phyloP scores from a whole-genome alignment of 805 yeast genomes.

The Saccharomycopsis olivae region DNA sequence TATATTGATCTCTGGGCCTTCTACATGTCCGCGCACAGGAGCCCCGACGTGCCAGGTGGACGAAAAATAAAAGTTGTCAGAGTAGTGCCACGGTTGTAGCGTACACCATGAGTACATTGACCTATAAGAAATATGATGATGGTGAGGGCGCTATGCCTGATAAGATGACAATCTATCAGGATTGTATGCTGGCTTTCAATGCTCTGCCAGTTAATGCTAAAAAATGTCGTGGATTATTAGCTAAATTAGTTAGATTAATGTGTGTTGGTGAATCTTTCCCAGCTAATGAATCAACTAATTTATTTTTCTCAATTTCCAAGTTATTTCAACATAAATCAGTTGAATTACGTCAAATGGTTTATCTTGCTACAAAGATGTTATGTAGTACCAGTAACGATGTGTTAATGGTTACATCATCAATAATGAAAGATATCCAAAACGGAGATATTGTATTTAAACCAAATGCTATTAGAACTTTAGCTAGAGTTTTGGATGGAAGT shows the following conservation, averaged over 20 bases:
- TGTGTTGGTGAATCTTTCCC: slow-evolving; percentile 85
- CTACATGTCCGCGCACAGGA: too few species aligned
- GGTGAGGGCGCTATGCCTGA: slow-evolving; percentile 65
- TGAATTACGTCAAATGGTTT: slow-evolving; percentile 82
- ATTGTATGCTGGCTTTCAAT: slow-evolving; percentile 86
- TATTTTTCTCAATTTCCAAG: slow-evolving; percentile 90
- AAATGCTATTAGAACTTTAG: slow-evolving; percentile 85
- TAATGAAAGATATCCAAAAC: slow-evolving; percentile 94
- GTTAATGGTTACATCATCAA: slow-evolving; percentile 94
- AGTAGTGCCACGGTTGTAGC: too few species aligned
- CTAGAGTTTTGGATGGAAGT: slow-evolving; percentile 79
- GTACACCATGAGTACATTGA: slow-evolving; percentile 11
- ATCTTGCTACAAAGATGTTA: slow-evolving; percentile 87
- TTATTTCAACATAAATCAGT: slow-evolving; percentile 87
- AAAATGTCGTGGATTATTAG: slow-evolving; percentile 72
- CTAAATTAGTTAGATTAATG: slow-evolving; percentile 72
- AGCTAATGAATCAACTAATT: slow-evolving; percentile 77
- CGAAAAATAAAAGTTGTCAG: too few species aligned
- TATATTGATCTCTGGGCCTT: too few species aligned
- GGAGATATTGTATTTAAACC: slow-evolving; percentile 83
- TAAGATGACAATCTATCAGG: slow-evolving; percentile 95
- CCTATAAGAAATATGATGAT: slow-evolving; percentile 65
- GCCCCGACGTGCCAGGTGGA: too few species aligned
- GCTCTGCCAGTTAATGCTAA: slow-evolving; percentile 82
- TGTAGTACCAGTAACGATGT: slow-evolving; percentile 80